These are phyloP conservation scores for Schwanniomyces yamadae DNA, from an alignment of 805 yeast genomes.

Conservation along the genomic window DNA sequence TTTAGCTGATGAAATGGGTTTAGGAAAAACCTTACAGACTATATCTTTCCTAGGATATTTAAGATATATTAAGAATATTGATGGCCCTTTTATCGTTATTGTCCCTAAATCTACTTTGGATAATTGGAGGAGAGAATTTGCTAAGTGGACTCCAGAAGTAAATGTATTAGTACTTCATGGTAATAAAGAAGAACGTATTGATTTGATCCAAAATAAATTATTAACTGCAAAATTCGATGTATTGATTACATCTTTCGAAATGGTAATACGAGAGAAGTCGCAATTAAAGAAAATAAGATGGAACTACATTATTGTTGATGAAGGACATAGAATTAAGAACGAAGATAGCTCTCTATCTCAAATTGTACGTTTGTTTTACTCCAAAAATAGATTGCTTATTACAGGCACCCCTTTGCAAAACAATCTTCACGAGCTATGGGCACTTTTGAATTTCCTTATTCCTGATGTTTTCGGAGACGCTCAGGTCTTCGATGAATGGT, in stretches of 20 bases:
- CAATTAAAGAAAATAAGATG: slow-evolving; percentile 79
- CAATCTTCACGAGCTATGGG: slow-evolving; percentile 95
- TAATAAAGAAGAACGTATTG: slow-evolving; percentile 72
- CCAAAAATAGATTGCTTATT: slow-evolving; percentile 78
- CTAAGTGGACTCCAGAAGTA: slow-evolving; percentile 95
- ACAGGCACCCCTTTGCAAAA: slow-evolving; percentile 97
- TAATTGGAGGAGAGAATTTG: slow-evolving; percentile 94
- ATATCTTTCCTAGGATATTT: slow-evolving; percentile 88
- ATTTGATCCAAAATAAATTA: slow-evolving; percentile 56
- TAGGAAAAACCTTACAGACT: slow-evolving; percentile 94
- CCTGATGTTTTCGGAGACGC: slow-evolving; percentile 96
- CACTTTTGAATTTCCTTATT: slow-evolving; percentile 79
- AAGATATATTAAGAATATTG: slow-evolving; percentile 70
- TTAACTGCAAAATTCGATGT: slow-evolving; percentile 84
- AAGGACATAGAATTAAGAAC: slow-evolving; percentile 95
- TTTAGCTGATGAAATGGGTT: slow-evolving; percentile 97
- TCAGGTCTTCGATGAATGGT: slow-evolving; percentile 89
- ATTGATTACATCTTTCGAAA: slow-evolving; percentile 85
- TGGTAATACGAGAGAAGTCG: slow-evolving; percentile 86
- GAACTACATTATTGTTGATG: slow-evolving; percentile 94
- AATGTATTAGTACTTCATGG: slow-evolving; percentile 85
- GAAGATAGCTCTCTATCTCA: slow-evolving; percentile 91
- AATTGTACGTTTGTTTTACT: slow-evolving; percentile 84
- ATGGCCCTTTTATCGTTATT: slow-evolving; percentile 88
- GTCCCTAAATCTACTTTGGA: slow-evolving; percentile 96